Conservation (phyloP, 1,284 basidiomycete genomes). For the Boletellus deceptivus region DNA sequence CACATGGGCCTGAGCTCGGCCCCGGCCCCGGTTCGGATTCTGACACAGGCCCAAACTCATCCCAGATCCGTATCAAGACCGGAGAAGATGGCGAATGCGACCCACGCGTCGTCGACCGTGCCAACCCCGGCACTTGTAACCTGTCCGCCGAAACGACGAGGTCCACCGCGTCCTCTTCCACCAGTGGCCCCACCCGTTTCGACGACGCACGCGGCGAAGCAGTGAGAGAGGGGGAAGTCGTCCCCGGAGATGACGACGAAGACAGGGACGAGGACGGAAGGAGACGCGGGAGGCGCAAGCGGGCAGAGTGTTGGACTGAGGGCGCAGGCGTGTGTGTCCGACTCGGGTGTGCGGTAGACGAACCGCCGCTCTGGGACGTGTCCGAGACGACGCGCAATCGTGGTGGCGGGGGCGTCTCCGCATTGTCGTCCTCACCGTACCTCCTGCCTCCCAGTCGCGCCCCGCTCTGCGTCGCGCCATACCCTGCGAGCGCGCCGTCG, state of each 20-base stretch:
- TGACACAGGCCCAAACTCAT: conserved; percentile 2
- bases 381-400: conserved; percentile 4
- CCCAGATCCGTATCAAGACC: conserved; percentile 29
- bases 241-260: no score
- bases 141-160: conserved; percentile 23
- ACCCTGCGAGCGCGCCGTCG: conserved; percentile 6
- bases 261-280: not conserved
- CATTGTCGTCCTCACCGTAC: conserved; percentile 10
- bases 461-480: conserved; percentile 27
- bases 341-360: conserved; percentile 9
- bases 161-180: conserved; percentile 31
- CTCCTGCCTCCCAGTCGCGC: conserved; percentile 1
- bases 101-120: conserved; percentile 14
- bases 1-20: no score
- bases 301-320: conserved; percentile 1
- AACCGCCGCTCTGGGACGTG: conserved; percentile 2
- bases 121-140: conserved; percentile 6
- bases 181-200: conserved; percentile 18
- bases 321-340: conserved; percentile 10
- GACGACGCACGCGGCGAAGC: conserved; percentile 2
- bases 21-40: not conserved
- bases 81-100: conserved; percentile 16
- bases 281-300: conserved; percentile 6
- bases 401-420: conserved; percentile 9
- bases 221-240: no score